phyloP scores from a whole-genome alignment of 108 stramenopile genomes.

The Licmophora abbreviata region DNA sequence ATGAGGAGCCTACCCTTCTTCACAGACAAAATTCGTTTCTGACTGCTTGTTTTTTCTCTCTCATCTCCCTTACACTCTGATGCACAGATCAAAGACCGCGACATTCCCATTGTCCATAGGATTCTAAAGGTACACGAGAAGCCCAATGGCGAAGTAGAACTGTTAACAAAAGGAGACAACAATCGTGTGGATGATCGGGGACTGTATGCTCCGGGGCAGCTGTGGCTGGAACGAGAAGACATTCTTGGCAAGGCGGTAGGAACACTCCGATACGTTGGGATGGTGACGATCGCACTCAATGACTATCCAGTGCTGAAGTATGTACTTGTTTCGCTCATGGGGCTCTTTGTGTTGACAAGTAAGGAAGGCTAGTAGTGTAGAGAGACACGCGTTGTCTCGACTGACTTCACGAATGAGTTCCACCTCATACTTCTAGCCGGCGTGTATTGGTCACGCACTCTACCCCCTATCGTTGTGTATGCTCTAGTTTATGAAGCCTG shows the following conservation, averaged over 20 bases:
- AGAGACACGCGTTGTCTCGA: neutral
- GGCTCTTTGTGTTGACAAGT: slow-evolving; percentile 95
- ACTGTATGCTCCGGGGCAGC: slow-evolving; percentile 97
- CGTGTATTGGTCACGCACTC: neutral
- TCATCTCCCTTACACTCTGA: no score
- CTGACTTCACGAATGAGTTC: neutral
- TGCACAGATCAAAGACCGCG: slow-evolving; percentile 99
- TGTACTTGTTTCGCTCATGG: slow-evolving; percentile 97
- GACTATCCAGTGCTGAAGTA: slow-evolving; percentile 99
- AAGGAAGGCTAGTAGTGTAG: slow-evolving; percentile 82
- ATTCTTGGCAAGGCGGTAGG: slow-evolving; percentile 95
- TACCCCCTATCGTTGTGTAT: neutral
- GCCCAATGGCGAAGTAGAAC: slow-evolving; percentile 75
- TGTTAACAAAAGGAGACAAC: slow-evolving; percentile 99
- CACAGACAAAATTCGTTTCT: no score
- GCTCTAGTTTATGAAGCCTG: neutral
- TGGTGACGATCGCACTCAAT: slow-evolving; percentile 99
- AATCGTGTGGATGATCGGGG: slow-evolving; percentile 98
- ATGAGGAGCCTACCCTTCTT: no score
- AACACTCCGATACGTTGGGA: slow-evolving; percentile 94
- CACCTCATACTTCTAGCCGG: neutral
- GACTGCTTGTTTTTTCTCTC: no score
- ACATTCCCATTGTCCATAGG: slow-evolving; percentile 99
- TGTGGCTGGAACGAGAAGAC: slow-evolving; percentile 97
- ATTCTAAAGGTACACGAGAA: slow-evolving; percentile 95